Evolutionary conservation across 257 asterid species (phyloP), one percentile per base, ranked within the genome.

Genomic region (Solanum bukasovii): DNA sequence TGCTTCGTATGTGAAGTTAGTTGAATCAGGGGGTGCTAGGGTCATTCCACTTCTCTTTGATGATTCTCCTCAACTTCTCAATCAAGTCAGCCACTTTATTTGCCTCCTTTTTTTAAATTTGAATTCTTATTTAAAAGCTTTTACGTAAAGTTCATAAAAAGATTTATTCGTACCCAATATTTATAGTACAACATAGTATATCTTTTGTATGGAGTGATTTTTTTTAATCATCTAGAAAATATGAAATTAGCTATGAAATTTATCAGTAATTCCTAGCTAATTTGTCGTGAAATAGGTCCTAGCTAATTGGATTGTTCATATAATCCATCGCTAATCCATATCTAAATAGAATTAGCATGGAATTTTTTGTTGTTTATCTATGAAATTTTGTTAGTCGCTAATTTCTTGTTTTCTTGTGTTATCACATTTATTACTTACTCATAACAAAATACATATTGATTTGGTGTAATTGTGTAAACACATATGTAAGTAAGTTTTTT

Each of bases 11-110:
- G 98, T 95, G 34, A 96, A 95, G 92, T 95, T 96, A 87, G 97
- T 92, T 13, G 99, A 96, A 86, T 92, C 98, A 6, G 98, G 96
- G 31, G 99, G 98, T 4, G 98, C 99, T 75, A 93, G 99, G 89
- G 99, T 94, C 88, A 92, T 96, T 90, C 99, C 99, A 33, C 96
- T 96, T 56, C 91, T 96, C 59, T 95, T 89, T 73, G 94, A 96
- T 70, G 99, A 96, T 87, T 98, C 98, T 9, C 21, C 75, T 23
- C 92, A 94, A 87, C 78, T 91, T 93, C 94, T 96, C 14, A 12
- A 90, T 67, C 68, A 92, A 77, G 98, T 94, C 87, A 87, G 56
- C 81, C 81, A 44, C 79, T 3, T 37, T 0, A 63, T 61, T 56
- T 56, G 1, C 11, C 25, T 20, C 25, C 25, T 56, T 20, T 18